Conservation (phyloP, 768 basidiomycete species). For the Boletus rubescentipes region DNA sequence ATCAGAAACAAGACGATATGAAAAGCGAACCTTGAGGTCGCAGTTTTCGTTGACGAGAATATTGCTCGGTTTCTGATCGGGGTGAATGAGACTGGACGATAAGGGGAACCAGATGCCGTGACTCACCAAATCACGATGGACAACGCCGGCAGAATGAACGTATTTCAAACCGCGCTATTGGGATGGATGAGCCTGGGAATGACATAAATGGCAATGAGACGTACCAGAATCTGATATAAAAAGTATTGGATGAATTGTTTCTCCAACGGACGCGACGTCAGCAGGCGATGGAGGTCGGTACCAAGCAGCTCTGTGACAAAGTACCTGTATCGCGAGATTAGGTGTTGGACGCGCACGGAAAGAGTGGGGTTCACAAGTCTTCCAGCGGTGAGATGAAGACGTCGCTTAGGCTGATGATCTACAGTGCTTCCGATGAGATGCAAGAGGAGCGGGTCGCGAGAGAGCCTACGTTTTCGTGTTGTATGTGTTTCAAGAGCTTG, state of each 20-base stretch:
- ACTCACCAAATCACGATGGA: conserved; percentile 91
- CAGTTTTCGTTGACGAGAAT: conserved; percentile 99
- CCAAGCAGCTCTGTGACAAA: conserved; percentile 98
- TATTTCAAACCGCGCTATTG: conserved; percentile 94
- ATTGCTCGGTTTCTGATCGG: conserved; percentile 89
- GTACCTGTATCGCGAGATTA: conserved; percentile 56
- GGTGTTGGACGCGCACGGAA: background rate
- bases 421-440: conserved; percentile 9
- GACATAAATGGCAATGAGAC: conserved; percentile 30
- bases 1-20: background rate
- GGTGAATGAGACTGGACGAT: background rate
- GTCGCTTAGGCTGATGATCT: conserved; percentile 99
- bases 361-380: conserved; percentile 68
- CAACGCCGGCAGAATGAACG: conserved; percentile 98
- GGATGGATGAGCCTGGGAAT: conserved; percentile 7
- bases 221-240: conserved; percentile 94
- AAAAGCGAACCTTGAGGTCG: conserved; percentile 78
- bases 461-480: conserved; percentile 88
- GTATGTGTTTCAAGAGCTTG: conserved; percentile 97
- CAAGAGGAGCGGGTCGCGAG: background rate
- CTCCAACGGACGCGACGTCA: conserved; percentile 95
- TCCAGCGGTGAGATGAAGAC: conserved; percentile 99
- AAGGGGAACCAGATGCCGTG: background rate
- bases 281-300: conserved; percentile 94
- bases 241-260: conserved; percentile 99